Evolutionary conservation across 139 green algal species (phyloP).

Genomic region (Chlorella sorokiniana): DNA sequence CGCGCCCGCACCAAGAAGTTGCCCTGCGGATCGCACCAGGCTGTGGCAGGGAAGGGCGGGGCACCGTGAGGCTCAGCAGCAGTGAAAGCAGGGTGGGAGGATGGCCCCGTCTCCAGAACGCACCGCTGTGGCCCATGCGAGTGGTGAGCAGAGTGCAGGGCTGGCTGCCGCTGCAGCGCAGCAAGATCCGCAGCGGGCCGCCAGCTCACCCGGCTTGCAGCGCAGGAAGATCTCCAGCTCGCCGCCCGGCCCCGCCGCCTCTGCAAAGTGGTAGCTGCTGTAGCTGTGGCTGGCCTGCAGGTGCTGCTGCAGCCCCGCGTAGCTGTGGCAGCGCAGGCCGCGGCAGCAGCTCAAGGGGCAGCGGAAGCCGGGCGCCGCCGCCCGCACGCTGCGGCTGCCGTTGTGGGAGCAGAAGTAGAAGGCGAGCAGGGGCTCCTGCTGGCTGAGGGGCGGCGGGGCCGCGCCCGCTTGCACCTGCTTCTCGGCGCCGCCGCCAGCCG

Average conservation of each 20-base stretch:
- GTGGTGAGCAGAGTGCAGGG: neutral
- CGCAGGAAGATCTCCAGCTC: constrained; percentile 18
- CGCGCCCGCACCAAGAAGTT: neutral
- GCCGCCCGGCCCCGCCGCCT: neutral
- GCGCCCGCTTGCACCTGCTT: neutral
- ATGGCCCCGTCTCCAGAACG: no score
- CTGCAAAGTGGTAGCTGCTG: constrained; percentile 17
- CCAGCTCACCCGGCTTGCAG: constrained; percentile 30
- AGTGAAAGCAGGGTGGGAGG: neutral
- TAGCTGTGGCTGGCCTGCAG: constrained; percentile 29
- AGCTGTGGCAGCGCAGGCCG: constrained; percentile 20
- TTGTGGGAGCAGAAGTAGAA: constrained; percentile 2
- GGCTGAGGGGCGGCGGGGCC: neutral
- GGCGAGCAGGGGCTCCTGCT: neutral
- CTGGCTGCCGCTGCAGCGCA: neutral
- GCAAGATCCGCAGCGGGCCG: neutral
- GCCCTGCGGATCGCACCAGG: neutral
- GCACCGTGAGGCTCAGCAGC: neutral
- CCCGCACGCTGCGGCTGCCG: neutral
- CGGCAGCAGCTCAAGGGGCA: constrained; percentile 17
- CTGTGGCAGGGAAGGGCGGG: neutral
- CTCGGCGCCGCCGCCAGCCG: neutral
- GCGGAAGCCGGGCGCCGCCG: neutral
- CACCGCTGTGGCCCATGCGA: no score
- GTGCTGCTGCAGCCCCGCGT: constrained; percentile 37